Evolutionary conservation across 306 rosid species (phyloP).

Genomic region (Quercus suber): DNA sequence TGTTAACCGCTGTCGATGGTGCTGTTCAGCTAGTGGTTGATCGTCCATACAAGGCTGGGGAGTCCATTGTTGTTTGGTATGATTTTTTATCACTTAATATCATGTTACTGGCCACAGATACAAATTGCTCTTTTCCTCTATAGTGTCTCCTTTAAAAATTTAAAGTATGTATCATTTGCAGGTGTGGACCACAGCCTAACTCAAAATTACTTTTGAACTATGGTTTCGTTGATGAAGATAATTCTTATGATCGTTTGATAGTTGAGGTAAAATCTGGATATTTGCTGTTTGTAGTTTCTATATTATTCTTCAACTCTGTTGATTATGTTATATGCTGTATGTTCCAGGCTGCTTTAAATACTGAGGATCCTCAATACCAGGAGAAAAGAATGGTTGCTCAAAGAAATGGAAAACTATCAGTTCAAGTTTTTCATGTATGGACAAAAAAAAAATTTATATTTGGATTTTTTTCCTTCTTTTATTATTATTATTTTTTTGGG

Average conservation of each 20-base stretch:
- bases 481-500: background rate
- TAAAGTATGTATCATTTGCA: conserved; percentile 33
- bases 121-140: background rate
- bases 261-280: conserved; percentile 54
- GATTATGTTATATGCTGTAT: conserved; percentile 15
- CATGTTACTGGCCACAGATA: conserved; percentile 8
- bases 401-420: conserved; percentile 81
- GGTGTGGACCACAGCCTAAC: conserved; percentile 99
- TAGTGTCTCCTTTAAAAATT: conserved; percentile 4
- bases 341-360: conserved; percentile 81
- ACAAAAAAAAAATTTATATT: conserved; percentile 2
- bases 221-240: conserved; percentile 91
- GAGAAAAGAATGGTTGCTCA: conserved; percentile 95
- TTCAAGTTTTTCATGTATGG: conserved; percentile 70
- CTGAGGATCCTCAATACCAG: conserved; percentile 97
- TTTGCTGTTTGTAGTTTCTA: conserved; percentile 9
- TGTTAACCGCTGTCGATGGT: conserved; percentile 76
- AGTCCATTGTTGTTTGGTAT: conserved; percentile 89
- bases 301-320: conserved; percentile 21
- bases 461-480: conserved; percentile 9
- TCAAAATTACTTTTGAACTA: conserved; percentile 83
- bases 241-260: conserved; percentile 65
- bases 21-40: conserved; percentile 86
- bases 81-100: conserved; percentile 16
- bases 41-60: conserved; percentile 83